Evolutionary conservation across 306 rosid species (phyloP), one percentile per base, ranked within the genome.

Genomic region (Carpinus fangiana): DNA sequence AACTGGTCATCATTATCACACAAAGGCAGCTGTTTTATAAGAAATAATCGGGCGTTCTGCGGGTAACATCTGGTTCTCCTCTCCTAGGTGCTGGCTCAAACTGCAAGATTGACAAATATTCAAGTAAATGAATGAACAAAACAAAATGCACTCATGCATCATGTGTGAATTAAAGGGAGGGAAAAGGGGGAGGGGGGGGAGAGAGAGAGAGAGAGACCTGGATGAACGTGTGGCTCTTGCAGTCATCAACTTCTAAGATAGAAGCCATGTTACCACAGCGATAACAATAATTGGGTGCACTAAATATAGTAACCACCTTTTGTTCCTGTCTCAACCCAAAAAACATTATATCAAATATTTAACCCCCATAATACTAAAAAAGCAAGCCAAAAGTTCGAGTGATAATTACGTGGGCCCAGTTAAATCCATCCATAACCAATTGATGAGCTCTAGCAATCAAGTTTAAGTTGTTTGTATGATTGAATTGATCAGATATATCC

Each of bases 241-340:
- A 89, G 90, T 96, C 99, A 74, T 96, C 99, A 20, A 96, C 99
- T 86, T 96, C 99, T 85, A 96, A 88, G 79, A 96, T 93, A 65
- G 99, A 96, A 76, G 99, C 99, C 98, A 96, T 96, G 92, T 96
- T 96, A 77, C 99, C 99, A 77, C 99, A 96, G 71, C 99, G 96
- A 80, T 96, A 96, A 81, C 99, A 96, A 78, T 96, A 96, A 86
- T 96, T 96, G 26, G 99, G 99, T 51, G 99, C 99, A 74, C 99
- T 96, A 76, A 96, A 96, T 77, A 96, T 96, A 67, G 99, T 93
- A 64, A 96, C 99, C 85, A 96, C 99, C 90, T 96, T 96, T 89
- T 96, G 98, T 82, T 96, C 99, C 99, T 96, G 96, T 85, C 80
- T 68, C 86, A 79, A 82, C 65, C 65, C 84, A 60, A 88, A 77